phyloP scores from a whole-genome alignment of 108 stramenopile genomes.

The Phaeodactylum tricornutum region DNA sequence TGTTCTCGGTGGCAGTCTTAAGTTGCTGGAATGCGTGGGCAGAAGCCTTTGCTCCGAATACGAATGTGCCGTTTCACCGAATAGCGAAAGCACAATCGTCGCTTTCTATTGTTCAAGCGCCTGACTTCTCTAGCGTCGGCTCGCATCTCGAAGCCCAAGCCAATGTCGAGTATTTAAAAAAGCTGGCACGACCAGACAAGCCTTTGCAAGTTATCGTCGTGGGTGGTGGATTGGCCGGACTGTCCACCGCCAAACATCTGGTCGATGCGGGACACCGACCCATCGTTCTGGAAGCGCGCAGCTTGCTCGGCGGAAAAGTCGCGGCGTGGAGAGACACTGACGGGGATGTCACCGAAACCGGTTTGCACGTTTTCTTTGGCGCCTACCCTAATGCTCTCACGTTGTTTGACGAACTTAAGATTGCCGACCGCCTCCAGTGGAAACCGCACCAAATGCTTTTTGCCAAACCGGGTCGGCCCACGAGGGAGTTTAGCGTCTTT shows the following conservation, averaged over 20 bases:
- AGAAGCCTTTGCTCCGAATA: no score
- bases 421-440: conserved; percentile 92
- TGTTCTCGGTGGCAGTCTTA: no score
- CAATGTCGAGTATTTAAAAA: conserved; percentile 6
- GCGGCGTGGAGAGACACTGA: conserved; percentile 85
- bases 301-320: conserved; percentile 80
- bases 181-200: neutral
- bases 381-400: conserved; percentile 93
- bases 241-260: conserved; percentile 83
- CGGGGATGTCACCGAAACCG: conserved; percentile 87
- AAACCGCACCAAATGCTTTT: conserved; percentile 93
- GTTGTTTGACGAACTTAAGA: conserved; percentile 83
- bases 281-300: conserved; percentile 66
- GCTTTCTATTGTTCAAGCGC: neutral
- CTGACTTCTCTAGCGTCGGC: conserved; percentile 5
- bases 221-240: conserved; percentile 83
- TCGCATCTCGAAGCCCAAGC: conserved; percentile 4
- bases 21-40: no score
- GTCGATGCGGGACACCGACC: conserved; percentile 84
- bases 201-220: conserved; percentile 51
- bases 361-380: conserved; percentile 92
- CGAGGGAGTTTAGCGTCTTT: conserved; percentile 80
- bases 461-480: conserved; percentile 55
- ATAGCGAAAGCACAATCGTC: no score
- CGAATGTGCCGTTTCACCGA: no score